phyloP scores from a whole-genome alignment of 306 rosid genomes.

The Vigna hirtella region DNA sequence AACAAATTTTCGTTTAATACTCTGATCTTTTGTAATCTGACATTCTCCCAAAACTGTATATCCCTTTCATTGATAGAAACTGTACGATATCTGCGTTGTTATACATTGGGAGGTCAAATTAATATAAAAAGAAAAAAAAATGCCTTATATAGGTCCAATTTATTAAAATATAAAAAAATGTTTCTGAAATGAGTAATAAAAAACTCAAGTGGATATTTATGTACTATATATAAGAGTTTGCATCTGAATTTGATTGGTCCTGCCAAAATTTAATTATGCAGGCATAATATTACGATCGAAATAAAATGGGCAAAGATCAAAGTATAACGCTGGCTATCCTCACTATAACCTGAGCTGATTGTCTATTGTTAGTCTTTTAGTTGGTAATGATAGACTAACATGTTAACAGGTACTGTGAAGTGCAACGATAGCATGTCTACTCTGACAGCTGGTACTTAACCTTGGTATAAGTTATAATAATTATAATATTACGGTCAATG shows the following conservation, averaged over 20 bases:
- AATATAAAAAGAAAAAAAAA: too few relatives aligned
- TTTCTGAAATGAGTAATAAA: too few relatives aligned
- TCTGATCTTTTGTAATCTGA: background rate
- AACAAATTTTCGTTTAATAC: background rate
- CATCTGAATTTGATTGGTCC: background rate
- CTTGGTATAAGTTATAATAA: background rate
- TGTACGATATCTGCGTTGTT: background rate
- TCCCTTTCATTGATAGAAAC: background rate
- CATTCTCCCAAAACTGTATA: background rate
- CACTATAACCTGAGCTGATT: background rate
- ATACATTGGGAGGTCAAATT: background rate
- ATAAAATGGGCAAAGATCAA: background rate
- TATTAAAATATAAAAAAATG: too few relatives aligned
- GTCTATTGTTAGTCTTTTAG: background rate
- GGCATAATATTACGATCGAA: background rate
- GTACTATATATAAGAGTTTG: background rate
- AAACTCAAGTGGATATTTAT: background rate
- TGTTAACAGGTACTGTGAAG: background rate
- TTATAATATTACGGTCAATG: constrained; percentile 16
- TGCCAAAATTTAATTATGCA: too few relatives aligned
- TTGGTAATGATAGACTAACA: background rate
- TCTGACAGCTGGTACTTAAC: background rate
- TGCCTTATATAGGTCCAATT: too few relatives aligned
- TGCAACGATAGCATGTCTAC: constrained; percentile 9
- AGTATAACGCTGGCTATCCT: background rate